phyloP scores from a whole-genome alignment of 345 rosid species.

The Brassica nigra region DNA sequence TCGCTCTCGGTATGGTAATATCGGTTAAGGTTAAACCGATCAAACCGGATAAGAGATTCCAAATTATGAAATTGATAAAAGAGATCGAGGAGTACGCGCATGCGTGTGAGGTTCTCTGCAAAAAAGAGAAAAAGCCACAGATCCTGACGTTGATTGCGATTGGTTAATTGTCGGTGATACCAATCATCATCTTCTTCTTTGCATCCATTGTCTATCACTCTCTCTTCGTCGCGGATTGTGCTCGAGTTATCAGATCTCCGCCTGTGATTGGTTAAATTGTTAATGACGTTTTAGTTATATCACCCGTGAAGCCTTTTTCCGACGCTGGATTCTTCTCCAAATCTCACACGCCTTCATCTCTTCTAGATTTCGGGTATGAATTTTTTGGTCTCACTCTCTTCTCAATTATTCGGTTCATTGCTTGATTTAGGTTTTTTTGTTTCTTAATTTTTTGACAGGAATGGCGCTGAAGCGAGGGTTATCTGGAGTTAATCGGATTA shows the following conservation, averaged over 20 bases:
- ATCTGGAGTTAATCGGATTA: conserved; percentile 46
- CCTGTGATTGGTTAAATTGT: conserved; percentile 3
- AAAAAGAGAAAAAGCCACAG: conserved; percentile 1
- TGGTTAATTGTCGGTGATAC: conserved; percentile 33
- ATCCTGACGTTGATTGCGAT: conserved; percentile 36
- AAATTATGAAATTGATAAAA: conserved; percentile 5
- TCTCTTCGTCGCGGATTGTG: conserved; percentile 1
- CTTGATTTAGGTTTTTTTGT: conserved; percentile 31
- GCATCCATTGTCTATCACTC: not conserved
- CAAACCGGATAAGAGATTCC: conserved; percentile 30
- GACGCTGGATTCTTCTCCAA: conserved; percentile 29
- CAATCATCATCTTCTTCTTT: conserved; percentile 18
- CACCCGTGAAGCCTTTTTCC: not conserved
- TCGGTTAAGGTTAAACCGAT: not conserved
- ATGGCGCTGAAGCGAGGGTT: conserved; percentile 81
- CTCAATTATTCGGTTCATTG: not conserved
- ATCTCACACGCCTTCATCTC: not conserved
- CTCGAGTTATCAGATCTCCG: conserved; percentile 29
- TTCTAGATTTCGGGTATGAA: conserved; percentile 27
- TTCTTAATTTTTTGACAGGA: conserved; percentile 18
- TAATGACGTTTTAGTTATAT: conserved; percentile 11
- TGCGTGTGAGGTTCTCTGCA: conserved; percentile 29
- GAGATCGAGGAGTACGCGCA: not conserved
- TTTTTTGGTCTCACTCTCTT: not conserved
- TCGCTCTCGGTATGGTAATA: not conserved